Evolutionary conservation across 2,329 filamentous ascomycete genomes (phyloP).

Genomic region (Endothia cerciana): DNA sequence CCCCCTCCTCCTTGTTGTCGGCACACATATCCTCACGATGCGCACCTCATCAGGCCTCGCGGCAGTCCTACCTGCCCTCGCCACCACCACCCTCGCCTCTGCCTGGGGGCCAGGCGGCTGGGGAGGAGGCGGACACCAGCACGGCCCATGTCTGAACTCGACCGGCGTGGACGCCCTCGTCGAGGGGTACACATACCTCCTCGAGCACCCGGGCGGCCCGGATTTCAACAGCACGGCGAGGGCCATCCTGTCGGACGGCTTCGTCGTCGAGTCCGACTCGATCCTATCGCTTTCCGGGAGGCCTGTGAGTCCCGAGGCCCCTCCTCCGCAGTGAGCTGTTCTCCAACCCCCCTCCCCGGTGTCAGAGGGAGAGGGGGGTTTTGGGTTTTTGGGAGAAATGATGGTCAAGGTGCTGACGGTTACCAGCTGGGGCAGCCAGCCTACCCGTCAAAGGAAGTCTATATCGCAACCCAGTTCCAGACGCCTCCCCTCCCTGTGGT

Average conservation of each 20-base stretch:
- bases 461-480: constrained; percentile 26
- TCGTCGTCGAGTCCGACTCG: constrained; percentile 25
- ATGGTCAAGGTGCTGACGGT: neutral
- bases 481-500: constrained; percentile 23
- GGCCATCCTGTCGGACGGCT: constrained; percentile 21
- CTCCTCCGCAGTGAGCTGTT: neutral
- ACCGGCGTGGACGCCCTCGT: constrained; percentile 14
- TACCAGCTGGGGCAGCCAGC: constrained; percentile 24
- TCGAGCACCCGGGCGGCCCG: constrained; percentile 22
- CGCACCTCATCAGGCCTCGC: neutral
- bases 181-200: constrained; percentile 26
- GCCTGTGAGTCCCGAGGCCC: constrained; percentile 20
- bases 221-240: constrained; percentile 27
- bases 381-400: neutral
- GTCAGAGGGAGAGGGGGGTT: too few species aligned
- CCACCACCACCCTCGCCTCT: neutral
- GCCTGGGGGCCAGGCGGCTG: neutral
- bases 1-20: neutral
- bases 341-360: too few species aligned
- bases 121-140: too few species aligned
- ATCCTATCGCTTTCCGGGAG: constrained; percentile 24
- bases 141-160: neutral
- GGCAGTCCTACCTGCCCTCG: neutral
- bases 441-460: constrained; percentile 26
- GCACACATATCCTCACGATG: neutral